A percentile compares a stretch with the other conserved stretches of the same genome.
Conservation (phyloP, 306 rosid genomes). For the Vigna nakashimae region DNA sequence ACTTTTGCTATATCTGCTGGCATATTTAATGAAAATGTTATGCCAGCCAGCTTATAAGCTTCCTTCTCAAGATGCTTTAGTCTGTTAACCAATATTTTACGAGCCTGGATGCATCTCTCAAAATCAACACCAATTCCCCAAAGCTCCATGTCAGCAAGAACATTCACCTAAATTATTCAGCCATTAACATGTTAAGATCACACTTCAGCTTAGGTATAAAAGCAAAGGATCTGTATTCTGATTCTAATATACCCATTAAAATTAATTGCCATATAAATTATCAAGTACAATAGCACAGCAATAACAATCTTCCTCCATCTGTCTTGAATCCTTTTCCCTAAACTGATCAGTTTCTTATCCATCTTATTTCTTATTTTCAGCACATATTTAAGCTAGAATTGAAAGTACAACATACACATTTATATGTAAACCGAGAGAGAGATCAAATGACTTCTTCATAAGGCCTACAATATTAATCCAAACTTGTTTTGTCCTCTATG, state of each 20-base stretch:
- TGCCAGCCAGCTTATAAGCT: conserved; percentile 87
- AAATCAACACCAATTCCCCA: conserved; percentile 97
- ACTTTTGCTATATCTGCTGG: conserved; percentile 92
- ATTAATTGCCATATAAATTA: conserved; percentile 8
- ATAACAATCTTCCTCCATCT: conserved; percentile 5
- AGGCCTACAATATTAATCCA: neutral
- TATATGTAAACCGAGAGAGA: neutral
- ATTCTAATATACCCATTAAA: conserved; percentile 28
- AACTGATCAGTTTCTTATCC: conserved; percentile 2
- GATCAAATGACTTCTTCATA: neutral
- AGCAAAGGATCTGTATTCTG: neutral
- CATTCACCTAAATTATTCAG: conserved; percentile 63
- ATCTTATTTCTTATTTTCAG: conserved; percentile 4
- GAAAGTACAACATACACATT: neutral
- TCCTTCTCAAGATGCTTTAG: conserved; percentile 86
- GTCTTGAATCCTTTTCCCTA: conserved; percentile 3
- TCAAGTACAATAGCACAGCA: conserved; percentile 6
- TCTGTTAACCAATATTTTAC: conserved; percentile 77
- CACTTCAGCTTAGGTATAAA: neutral
- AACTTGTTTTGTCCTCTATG: neutral
- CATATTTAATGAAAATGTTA: conserved; percentile 76
- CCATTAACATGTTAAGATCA: conserved; percentile 18
- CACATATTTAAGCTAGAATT: neutral
- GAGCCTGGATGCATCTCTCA: conserved; percentile 89
- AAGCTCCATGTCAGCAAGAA: conserved; percentile 96